Base-by-base conservation (phyloP, 257 asterid genomes). In the Gentiana dahurica region DNA sequence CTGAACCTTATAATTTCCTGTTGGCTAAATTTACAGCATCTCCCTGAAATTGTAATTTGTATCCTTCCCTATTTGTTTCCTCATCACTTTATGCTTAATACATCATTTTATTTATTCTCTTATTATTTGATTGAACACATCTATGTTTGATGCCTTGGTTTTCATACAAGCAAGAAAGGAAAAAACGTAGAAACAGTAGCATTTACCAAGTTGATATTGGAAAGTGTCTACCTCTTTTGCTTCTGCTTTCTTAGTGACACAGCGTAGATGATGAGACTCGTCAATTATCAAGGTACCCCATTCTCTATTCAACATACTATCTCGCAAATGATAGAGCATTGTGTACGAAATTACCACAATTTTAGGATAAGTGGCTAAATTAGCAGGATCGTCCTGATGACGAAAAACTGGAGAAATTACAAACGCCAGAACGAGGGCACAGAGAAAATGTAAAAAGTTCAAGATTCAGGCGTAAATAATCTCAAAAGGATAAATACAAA, bases 271-370 rank as follows among this genome's bases (percentile, higher is more conserved):
- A 78, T 91, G 98, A 43, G 98, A 91, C 75, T 91, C 98, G 56
- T 91, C 98, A 59, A 91, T 76, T 61, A 91, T 82, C 77, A 85
- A 60, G 68, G 88, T 82, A 56, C 53, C 89, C 98, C 98, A 87
- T 67, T 87, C 87, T 68, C 68, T 85, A 62, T 75, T 84, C 80
- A 80, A 62, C 80, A 91, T 83, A 72, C 82, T 85, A 65, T 70
- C 79, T 65, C 66, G 75, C 70, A 91, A 75, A 61, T 94, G 95
- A 38, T 81, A 85, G 62, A 91, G 96, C 98, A 91, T 91, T 10
- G 76, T 79, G 79, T 81, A 91, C 9, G 98, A 91, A 55, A 69
- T 76, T 62, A 91, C 95, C 65, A 87, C 96, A 50, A 87, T 69
- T 76, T 53, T 91, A 53, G 96, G 96, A 60, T 65, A 67, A 77